Conservation (phyloP, 2,329 filamentous ascomycete species). For the Zalaria sp. region DNA sequence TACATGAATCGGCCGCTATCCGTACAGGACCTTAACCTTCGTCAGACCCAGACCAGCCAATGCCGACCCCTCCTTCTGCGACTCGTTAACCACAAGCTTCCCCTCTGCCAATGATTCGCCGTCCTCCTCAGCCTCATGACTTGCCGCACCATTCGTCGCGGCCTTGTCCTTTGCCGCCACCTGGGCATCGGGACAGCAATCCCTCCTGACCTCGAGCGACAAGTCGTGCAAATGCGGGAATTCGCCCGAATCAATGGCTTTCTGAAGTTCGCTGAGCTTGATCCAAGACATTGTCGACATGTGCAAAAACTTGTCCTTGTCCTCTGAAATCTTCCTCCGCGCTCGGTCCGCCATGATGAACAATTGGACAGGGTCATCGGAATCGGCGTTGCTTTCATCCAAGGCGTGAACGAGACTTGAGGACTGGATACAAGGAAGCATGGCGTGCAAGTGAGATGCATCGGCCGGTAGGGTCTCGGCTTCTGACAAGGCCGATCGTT, state of each 20-base stretch:
- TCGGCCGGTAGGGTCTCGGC: background rate
- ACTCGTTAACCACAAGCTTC: too few species aligned
- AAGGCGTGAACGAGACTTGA: conserved; percentile 3
- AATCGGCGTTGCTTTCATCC: background rate
- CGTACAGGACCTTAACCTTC: too few species aligned
- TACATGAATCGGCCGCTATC: too few species aligned
- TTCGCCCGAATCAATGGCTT: background rate
- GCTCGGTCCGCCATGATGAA: conserved; percentile 4
- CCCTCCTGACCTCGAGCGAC: background rate
- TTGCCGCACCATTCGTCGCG: too few species aligned
- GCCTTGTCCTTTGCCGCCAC: too few species aligned
- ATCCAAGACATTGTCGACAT: conserved; percentile 6
- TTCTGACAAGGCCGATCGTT: conserved; percentile 1
- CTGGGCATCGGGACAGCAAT: background rate
- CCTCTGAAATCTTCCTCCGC: conserved; percentile 4
- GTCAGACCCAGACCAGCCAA: too few species aligned
- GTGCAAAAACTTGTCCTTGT: conserved; percentile 5
- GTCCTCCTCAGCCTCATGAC: too few species aligned
- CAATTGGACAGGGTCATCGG: conserved; percentile 3
- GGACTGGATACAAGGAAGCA: conserved; percentile 4
- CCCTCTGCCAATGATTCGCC: too few species aligned
- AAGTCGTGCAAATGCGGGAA: conserved; percentile 2
- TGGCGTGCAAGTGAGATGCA: conserved; percentile 1
- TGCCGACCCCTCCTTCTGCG: too few species aligned
- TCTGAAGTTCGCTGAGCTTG: conserved; percentile 7